phyloP scores from a whole-genome alignment of 23 red algal species.

The Chondrus crispus region DNA sequence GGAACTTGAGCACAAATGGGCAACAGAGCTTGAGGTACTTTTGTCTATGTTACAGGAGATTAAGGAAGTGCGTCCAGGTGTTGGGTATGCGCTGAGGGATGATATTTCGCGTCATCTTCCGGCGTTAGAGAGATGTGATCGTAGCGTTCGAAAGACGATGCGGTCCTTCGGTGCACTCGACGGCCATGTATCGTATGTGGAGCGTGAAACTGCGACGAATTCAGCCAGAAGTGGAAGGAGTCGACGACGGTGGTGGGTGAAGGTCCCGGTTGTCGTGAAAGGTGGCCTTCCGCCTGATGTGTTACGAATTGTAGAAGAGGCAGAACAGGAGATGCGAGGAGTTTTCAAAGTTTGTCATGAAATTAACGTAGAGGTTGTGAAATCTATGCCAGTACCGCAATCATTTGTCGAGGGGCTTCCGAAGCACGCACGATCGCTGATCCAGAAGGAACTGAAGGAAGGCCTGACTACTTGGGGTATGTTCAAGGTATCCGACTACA shows the following conservation, averaged over 20 bases:
- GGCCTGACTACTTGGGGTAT: conserved; percentile 69
- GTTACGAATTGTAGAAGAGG: conserved; percentile 27
- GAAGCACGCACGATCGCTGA: conserved; percentile 52
- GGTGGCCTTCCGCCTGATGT: conserved; percentile 47
- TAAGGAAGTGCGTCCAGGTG: conserved; percentile 47
- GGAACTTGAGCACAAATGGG: conserved; percentile 72
- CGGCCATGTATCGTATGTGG: conserved; percentile 71
- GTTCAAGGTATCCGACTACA: conserved; percentile 74
- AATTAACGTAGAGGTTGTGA: conserved; percentile 78
- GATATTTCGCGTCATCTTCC: conserved; percentile 86
- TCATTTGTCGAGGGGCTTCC: conserved; percentile 67
- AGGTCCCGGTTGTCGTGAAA: conserved; percentile 59
- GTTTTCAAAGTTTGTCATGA: conserved; percentile 65
- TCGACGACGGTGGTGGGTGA: conserved; percentile 84
- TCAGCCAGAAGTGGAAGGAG: not conserved
- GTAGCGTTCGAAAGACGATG: conserved; percentile 58
- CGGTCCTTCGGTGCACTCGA: conserved; percentile 52
- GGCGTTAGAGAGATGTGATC: conserved; percentile 65
- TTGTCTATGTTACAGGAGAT: conserved; percentile 77
- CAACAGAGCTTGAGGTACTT: conserved; percentile 76
- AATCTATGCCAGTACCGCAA: conserved; percentile 56
- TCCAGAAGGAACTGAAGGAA: conserved; percentile 55
- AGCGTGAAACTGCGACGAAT: conserved; percentile 8
- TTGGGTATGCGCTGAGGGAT: conserved; percentile 59
- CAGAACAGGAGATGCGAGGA: conserved; percentile 43